phyloP scores from a whole-genome alignment of 192 early-diverging fungal genomes.

The Tieghemiomyces parasiticus region DNA sequence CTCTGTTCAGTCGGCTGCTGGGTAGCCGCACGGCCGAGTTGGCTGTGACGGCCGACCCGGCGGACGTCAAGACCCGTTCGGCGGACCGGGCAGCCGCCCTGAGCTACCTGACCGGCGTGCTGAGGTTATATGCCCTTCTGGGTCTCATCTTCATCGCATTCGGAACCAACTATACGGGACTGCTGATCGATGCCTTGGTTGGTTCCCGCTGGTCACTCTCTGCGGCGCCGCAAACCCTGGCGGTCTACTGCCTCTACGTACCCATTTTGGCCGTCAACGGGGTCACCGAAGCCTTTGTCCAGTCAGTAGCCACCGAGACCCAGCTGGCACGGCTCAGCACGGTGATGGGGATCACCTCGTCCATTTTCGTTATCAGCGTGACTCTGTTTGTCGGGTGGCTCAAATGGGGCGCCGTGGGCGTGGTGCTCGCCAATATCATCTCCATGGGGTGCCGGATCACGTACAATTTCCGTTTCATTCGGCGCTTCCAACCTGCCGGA shows the following conservation, averaged over 20 bases:
- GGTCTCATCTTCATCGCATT: constrained; percentile 64
- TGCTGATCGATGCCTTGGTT: constrained; percentile 39
- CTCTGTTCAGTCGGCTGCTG: constrained; percentile 63
- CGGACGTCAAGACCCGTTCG: too few relatives aligned
- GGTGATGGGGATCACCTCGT: constrained; percentile 65
- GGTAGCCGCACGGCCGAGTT: constrained; percentile 9
- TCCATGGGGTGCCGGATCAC: constrained; percentile 66
- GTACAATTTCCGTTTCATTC: constrained; percentile 58
- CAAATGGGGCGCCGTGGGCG: constrained; percentile 51
- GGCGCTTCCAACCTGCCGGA: too few relatives aligned
- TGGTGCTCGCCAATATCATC: constrained; percentile 74
- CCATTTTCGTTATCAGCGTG: constrained; percentile 43
- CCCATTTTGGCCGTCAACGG: constrained; percentile 93
- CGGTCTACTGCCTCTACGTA: constrained; percentile 77
- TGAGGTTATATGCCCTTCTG: constrained; percentile 50
- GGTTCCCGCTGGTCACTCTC: constrained; percentile 36
- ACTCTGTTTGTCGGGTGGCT: constrained; percentile 41
- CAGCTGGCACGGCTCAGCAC: constrained; percentile 43
- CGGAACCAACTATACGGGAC: constrained; percentile 62
- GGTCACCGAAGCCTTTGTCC: constrained; percentile 85
- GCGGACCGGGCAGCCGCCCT: constrained; percentile 12
- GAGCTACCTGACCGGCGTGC: constrained; percentile 17
- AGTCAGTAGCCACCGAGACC: constrained; percentile 56
- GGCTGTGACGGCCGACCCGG: too few relatives aligned
- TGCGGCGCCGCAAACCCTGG: constrained; percentile 37